Evolutionary conservation across 148 eudicot genomes (phyloP).

Genomic region (Rheum nobile): DNA sequence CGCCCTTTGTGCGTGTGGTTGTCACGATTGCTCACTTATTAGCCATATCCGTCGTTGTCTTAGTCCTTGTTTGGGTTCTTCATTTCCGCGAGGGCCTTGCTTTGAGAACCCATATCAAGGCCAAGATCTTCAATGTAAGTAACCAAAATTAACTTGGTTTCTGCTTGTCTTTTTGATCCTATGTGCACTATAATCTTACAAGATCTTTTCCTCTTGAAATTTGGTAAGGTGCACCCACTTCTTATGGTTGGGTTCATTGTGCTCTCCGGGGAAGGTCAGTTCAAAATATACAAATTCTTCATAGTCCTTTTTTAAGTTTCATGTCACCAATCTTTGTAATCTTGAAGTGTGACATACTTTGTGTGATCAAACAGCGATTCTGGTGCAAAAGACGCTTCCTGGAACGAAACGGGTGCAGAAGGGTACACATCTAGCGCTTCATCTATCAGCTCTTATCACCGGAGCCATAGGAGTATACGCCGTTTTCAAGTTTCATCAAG

Average conservation of each 20-base stretch:
- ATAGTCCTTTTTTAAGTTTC: neutral
- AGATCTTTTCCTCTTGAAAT: neutral
- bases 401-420: neutral
- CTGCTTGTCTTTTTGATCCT: neutral
- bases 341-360: too few species aligned
- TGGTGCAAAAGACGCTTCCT: slow-evolving; percentile 2
- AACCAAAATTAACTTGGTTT: neutral
- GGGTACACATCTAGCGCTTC: neutral
- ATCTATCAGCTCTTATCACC: neutral
- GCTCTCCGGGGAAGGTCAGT: slow-evolving; percentile 3
- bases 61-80: slow-evolving; percentile 6
- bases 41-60: neutral
- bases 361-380: neutral
- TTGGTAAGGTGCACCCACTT: slow-evolving; percentile 3
- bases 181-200: neutral
- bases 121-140: slow-evolving; percentile 4
- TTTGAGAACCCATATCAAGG: neutral
- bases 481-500: neutral
- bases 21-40: neutral
- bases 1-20: neutral
- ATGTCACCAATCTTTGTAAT: neutral
- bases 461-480: slow-evolving; percentile 1
- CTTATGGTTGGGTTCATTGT: slow-evolving; percentile 4
- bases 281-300: neutral
- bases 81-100: slow-evolving; percentile 7